phyloP scores from a whole-genome alignment of 2,329 filamentous ascomycete species.

The Pseudogymnoascus sp. region DNA sequence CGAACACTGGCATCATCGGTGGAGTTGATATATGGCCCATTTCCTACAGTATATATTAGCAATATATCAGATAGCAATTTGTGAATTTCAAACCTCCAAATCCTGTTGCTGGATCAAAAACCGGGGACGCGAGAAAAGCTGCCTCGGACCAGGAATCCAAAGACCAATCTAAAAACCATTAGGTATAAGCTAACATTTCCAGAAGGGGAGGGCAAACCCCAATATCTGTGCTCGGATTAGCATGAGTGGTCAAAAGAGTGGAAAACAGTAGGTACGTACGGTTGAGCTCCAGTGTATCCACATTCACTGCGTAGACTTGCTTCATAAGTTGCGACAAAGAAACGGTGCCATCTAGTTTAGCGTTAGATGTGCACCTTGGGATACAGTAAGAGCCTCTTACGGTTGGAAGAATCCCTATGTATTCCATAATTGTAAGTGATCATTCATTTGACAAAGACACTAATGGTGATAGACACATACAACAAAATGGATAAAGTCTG shows the following conservation, averaged over 20 bases:
- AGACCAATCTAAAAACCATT: constrained; percentile 21
- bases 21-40: constrained; percentile 12
- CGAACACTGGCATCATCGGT: background rate
- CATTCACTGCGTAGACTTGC: constrained; percentile 30
- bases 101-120: constrained; percentile 19
- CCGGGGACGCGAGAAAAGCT: constrained; percentile 20
- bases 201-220: background rate
- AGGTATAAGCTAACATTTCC: constrained; percentile 8
- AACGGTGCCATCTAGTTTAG: constrained; percentile 29
- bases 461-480: constrained; percentile 10
- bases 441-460: constrained; percentile 21
- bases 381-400: background rate
- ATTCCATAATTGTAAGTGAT: background rate
- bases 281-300: constrained; percentile 30
- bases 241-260: background rate
- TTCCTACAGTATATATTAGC: constrained; percentile 4
- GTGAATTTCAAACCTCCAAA: constrained; percentile 9
- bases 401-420: background rate
- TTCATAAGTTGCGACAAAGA: constrained; percentile 29
- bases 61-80: background rate
- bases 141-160: constrained; percentile 26
- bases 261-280: constrained; percentile 10
- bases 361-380: background rate
- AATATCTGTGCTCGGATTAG: background rate
- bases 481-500: constrained; percentile 35